phyloP scores from a whole-genome alignment of 306 rosid species.

The Trichosanthes cucumerina region DNA sequence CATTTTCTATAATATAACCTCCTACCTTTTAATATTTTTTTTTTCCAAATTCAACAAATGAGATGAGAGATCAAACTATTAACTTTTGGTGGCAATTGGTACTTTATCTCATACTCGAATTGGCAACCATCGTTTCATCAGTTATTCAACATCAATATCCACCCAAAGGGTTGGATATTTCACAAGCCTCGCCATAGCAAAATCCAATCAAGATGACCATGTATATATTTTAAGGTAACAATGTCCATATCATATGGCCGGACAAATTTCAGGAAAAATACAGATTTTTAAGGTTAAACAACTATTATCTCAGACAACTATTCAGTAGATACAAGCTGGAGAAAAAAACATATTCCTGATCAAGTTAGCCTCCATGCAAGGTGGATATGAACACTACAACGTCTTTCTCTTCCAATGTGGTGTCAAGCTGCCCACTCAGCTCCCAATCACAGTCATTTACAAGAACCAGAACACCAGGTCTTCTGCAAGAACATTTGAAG shows the following conservation, averaged over 20 bases:
- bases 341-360: not conserved
- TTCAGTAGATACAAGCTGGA: not conserved
- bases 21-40: no score
- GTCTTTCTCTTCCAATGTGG: conserved; percentile 76
- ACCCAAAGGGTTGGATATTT: not conserved
- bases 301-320: not conserved
- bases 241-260: not conserved
- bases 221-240: not conserved
- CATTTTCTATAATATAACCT: not conserved
- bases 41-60: no score
- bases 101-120: no score
- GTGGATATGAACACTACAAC: conserved; percentile 87
- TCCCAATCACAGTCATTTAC: conserved; percentile 98
- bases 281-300: not conserved
- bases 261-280: not conserved
- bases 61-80: no score
- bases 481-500: conserved; percentile 37
- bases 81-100: no score
- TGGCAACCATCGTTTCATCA: not conserved
- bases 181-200: not conserved
- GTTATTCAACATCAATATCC: not conserved
- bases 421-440: conserved; percentile 74
- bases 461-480: conserved; percentile 94
- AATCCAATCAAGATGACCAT: not conserved
- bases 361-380: conserved; percentile 68